Base-by-base conservation (phyloP, 2,329 filamentous ascomycete species). In the Cytospora leucostoma region DNA sequence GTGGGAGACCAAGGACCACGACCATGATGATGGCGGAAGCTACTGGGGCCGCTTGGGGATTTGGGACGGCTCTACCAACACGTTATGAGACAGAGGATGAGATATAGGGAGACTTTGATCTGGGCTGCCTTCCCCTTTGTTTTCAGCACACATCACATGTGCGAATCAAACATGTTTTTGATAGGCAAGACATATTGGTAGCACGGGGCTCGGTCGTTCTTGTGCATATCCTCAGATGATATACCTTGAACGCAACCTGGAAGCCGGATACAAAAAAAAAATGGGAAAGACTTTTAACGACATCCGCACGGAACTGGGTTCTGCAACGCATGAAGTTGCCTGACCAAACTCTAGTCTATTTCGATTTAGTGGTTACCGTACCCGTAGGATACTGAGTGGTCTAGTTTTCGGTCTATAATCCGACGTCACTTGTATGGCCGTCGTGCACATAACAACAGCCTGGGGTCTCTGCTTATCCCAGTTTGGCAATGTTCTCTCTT, bases 161-260 rank as follows among this genome's bases (percentile, higher is more conserved):
- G 35, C 53, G 10, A 13, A 38, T 38, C 38, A 58, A 37, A 37
- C 51, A 55, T 47, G 58, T 19, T 35, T 34, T 38, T 27, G 49
- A 33, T 56, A 32, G 40, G 50, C 49, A n/a, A 47, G 34, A 61
- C 34, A n/a, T 32, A 17, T 32, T 38, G 53, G 12, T 47, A 7
- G 32, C 17, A 27, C 19, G 19, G 34, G 35, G 21, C 33, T 54
- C 19, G 49, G 32, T 12, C 49, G 51, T 27, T 27, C 34, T 38
- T 50, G 34, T 33, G 40, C 56, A 49, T 33, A 21, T 32, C 50
- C 21, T 35, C 40, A 60, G 51, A 60, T 8, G 33, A 65, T 53
- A 60, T 61, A 56, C 32, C 53, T 44, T 37, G n/a, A 19, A 54
- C 40, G 37, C n/a, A 21, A 35, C 37, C 47, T 10, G 17, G 27